Base-by-base conservation (phyloP, 2,329 filamentous ascomycete species). In the Amauroascus verrucosus region DNA sequence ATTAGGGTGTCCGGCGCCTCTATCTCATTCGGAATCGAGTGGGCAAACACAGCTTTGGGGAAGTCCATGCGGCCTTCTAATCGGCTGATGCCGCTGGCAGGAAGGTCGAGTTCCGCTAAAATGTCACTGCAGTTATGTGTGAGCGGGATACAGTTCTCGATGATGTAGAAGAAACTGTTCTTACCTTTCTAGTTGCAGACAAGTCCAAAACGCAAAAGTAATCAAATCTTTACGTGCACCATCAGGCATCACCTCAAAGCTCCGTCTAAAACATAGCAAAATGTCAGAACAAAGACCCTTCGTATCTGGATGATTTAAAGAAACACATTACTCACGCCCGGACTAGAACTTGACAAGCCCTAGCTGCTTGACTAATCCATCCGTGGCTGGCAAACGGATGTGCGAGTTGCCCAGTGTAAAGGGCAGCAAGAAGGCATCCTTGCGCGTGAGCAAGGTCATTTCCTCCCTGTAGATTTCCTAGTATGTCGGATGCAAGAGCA, bases 381-480 rank as follows among this genome's bases (percentile, higher is more conserved):
- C 75, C 79, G 73, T 82, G 90, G 63, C 91, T 97, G 64, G 95
- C 88, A 60, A 96, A 75, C 0, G 94, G 86, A 47, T 91, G 80
- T 0, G 84, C 90, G 24, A 96, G 73, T 66, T 97, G 93, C 2
- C 88, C 89, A 58, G 90, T 84, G 65, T 95, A 98, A 4, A 98
- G 72, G 2, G 88, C 88, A 14, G 88, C 88, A 45, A 97, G 77
- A 22, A 97, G 80, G 61, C 84, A 83, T 6, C 86, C 87, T 66
- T 95, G 90, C 3, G 94, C 87, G 64, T 93, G 85, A 59, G 85
- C 83, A 55, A 97, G 75, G 41, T 86, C 86, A 57, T 85, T 86
- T 0, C 85, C 85, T 11, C 86, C 90, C 33, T 83, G 77, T 48
- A 93, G 82, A 55, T 85, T 85, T 4, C 89, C 89, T 14, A 97